Percentiles rank a stretch among this genome's conserved stretches.
Conservation (phyloP, 1,284 basidiomycete genomes). For the Rhodotorula glutinis region DNA sequence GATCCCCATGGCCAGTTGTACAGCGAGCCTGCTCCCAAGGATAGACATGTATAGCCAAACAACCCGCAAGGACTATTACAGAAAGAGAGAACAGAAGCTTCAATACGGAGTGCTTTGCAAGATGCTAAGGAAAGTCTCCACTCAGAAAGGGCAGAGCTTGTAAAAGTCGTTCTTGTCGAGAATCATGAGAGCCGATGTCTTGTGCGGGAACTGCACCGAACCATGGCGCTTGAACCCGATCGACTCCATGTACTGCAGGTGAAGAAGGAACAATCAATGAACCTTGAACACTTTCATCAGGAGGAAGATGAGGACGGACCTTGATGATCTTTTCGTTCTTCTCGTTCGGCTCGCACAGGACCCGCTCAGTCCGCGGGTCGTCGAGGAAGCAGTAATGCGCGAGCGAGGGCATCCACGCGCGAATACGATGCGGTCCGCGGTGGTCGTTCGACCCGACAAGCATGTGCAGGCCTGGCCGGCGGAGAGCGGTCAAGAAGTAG, state of each 20-base stretch:
- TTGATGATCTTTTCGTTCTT: constrained; percentile 40
- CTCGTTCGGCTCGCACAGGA: constrained; percentile 55
- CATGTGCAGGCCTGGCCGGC: constrained; percentile 46
- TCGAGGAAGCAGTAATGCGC: constrained; percentile 56
- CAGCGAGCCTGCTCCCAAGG: too few species aligned
- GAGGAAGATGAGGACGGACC: constrained; percentile 7
- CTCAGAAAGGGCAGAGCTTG: constrained; percentile 33
- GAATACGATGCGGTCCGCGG: constrained; percentile 47
- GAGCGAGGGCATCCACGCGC: constrained; percentile 54
- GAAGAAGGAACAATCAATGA: neutral
- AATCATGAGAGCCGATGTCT: constrained; percentile 42
- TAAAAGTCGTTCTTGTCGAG: constrained; percentile 40
- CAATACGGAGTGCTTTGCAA: too few species aligned
- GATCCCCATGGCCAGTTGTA: too few species aligned
- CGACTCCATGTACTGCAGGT: constrained; percentile 38
- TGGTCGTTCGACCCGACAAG: constrained; percentile 41
- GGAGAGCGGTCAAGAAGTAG: constrained; percentile 44
- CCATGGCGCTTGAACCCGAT: constrained; percentile 41
- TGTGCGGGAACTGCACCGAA: constrained; percentile 41
- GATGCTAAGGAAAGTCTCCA: too few species aligned
- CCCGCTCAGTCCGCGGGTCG: constrained; percentile 54
- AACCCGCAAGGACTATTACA: too few species aligned
- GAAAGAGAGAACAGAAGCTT: too few species aligned
- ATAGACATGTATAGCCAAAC: too few species aligned
- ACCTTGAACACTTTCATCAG: too few species aligned